Percentiles rank a stretch among this genome's conserved stretches.
These are phyloP conservation scores for Marasmius sp. DNA, from an alignment of 1,284 basidiomycete species.

Conservation along the genomic window DNA sequence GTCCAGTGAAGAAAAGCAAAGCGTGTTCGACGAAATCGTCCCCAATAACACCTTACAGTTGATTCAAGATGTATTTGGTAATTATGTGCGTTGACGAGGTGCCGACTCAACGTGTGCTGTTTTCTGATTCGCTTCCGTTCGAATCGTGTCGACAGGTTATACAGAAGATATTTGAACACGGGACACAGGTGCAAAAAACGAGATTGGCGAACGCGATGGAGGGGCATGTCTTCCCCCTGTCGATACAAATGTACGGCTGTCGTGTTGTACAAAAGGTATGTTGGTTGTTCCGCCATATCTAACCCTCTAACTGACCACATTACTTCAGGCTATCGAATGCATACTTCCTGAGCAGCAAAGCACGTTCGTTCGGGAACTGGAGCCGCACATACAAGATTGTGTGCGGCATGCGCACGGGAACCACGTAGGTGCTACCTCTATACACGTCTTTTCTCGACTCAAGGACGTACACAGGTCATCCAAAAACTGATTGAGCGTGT, in stretches of 20 bases:
- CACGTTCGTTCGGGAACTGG: constrained; percentile 77
- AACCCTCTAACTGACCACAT: constrained; percentile 12
- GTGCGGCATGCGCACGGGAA: constrained; percentile 95
- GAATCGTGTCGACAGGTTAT: constrained; percentile 61
- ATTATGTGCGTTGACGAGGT: constrained; percentile 72
- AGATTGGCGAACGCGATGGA: constrained; percentile 78
- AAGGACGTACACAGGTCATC: constrained; percentile 51
- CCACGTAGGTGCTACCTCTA: constrained; percentile 61
- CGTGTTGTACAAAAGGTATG: constrained; percentile 84
- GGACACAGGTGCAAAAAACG: constrained; percentile 75
- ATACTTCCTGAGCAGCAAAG: constrained; percentile 78
- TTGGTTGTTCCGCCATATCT: not conserved
- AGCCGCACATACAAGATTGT: constrained; percentile 81
- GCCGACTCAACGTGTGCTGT: constrained; percentile 1
- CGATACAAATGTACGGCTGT: constrained; percentile 96
- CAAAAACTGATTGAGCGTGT: constrained; percentile 88
- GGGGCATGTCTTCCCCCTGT: constrained; percentile 76
- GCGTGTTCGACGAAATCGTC: constrained; percentile 90
- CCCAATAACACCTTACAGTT: constrained; percentile 76
- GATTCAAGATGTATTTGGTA: constrained; percentile 95
- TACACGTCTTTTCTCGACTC: constrained; percentile 7
- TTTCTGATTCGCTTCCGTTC: constrained; percentile 4
- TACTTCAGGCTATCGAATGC: constrained; percentile 77
- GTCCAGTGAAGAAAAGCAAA: constrained; percentile 74
- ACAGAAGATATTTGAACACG: constrained; percentile 94